These are phyloP conservation scores for Aspergillus uvarum DNA, from an alignment of 2,329 filamentous ascomycete species.

Conservation along the genomic window DNA sequence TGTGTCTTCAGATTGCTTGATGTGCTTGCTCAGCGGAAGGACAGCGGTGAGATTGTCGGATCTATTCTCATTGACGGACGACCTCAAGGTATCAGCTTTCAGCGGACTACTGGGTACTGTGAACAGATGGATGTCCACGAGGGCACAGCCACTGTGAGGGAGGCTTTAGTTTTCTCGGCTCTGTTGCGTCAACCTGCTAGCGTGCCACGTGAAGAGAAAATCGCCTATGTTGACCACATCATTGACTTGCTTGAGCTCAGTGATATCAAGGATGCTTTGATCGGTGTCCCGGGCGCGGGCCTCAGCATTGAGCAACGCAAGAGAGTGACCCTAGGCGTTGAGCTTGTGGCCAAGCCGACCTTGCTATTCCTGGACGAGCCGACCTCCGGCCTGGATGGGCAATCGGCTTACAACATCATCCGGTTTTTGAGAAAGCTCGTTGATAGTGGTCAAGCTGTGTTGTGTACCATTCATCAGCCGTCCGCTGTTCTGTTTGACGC, in stretches of 20 bases:
- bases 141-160: constrained; percentile 61
- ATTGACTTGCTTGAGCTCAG: constrained; percentile 65
- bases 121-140: constrained; percentile 67
- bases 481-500: constrained; percentile 65
- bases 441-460: constrained; percentile 64
- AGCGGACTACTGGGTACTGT: constrained; percentile 52
- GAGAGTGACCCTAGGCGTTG: constrained; percentile 60
- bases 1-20: constrained; percentile 38
- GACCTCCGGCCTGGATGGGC: constrained; percentile 64
- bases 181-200: constrained; percentile 59
- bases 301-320: constrained; percentile 67
- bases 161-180: constrained; percentile 64
- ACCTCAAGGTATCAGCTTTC: constrained; percentile 47
- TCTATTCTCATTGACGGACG: constrained; percentile 46
- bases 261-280: constrained; percentile 62
- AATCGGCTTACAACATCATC: constrained; percentile 58
- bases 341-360: constrained; percentile 60
- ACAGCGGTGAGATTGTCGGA: constrained; percentile 43
- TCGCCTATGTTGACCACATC: constrained; percentile 64
- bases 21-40: constrained; percentile 45
- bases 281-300: constrained; percentile 59
- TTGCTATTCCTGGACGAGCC: constrained; percentile 63
- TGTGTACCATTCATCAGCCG: constrained; percentile 69
- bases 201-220: constrained; percentile 58
- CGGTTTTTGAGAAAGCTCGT: constrained; percentile 67